phyloP scores from a whole-genome alignment of 2,329 filamentous ascomycete species.

The Ceratocystiopsis minuta region DNA sequence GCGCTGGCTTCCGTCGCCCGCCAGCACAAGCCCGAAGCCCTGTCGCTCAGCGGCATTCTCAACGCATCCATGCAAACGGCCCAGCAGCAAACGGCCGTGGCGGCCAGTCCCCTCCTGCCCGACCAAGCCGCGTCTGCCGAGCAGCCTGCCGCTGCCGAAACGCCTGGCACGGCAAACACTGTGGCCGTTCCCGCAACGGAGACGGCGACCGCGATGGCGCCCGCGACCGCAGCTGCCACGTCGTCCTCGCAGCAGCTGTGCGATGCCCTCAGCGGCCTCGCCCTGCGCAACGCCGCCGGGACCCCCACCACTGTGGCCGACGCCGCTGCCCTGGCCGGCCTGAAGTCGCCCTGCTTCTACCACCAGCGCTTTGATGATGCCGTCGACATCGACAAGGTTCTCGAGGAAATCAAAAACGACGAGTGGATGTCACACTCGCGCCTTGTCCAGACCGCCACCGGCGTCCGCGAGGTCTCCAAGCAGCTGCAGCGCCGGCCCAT shows the following conservation, averaged over 20 bases:
- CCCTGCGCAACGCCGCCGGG: slow-evolving; percentile 17
- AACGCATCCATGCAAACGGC: slow-evolving; percentile 17
- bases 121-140: slow-evolving; percentile 15
- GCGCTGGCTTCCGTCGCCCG: slow-evolving; percentile 51
- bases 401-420: slow-evolving; percentile 82
- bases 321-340: slow-evolving; percentile 36
- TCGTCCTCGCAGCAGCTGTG: slow-evolving; percentile 45
- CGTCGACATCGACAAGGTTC: slow-evolving; percentile 82
- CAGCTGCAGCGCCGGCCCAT: slow-evolving; percentile 85
- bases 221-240: slow-evolving; percentile 11
- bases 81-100: slow-evolving; percentile 13
- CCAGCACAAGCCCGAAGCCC: slow-evolving; percentile 42
- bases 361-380: slow-evolving; percentile 93
- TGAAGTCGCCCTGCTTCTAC: slow-evolving; percentile 93
- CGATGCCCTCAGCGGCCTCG: slow-evolving; percentile 37
- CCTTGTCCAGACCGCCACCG: slow-evolving; percentile 85
- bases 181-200: neutral
- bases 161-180: neutral
- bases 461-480: slow-evolving; percentile 87
- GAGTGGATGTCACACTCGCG: slow-evolving; percentile 87
- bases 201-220: too few species aligned
- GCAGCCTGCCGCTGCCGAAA: neutral
- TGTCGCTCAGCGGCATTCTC: slow-evolving; percentile 43
- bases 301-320: slow-evolving; percentile 20
- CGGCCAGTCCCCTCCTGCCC: neutral